Percentiles rank a stretch among this genome's conserved stretches.
Evolutionary conservation across 371 early-diverging fungal genomes (phyloP).

Genomic region (Coemansia sp.): DNA sequence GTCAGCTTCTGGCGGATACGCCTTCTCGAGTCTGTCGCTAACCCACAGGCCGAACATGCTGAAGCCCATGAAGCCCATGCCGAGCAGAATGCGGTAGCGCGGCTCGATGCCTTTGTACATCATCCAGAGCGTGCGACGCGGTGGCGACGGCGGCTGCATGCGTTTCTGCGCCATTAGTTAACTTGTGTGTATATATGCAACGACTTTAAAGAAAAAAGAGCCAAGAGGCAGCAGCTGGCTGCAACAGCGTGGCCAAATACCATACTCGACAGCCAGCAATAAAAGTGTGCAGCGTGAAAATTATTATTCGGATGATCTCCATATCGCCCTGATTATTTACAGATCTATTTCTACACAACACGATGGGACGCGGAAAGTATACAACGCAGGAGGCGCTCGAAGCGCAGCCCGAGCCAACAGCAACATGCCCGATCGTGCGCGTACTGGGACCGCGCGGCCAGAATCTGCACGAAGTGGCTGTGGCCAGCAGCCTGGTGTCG

Average conservation of each 20-base stretch:
- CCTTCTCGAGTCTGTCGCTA: conserved; percentile 48
- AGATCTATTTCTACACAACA: neutral
- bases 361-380: conserved; percentile 46
- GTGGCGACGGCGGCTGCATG: conserved; percentile 6
- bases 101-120: conserved; percentile 50
- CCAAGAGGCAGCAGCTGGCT: neutral
- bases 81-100: conserved; percentile 48
- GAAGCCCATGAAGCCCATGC: conserved; percentile 50
- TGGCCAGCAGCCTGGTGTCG: conserved; percentile 40
- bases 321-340: neutral
- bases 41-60: conserved; percentile 48
- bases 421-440: conserved; percentile 56
- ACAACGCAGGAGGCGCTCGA: conserved; percentile 43
- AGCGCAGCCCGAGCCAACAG: conserved; percentile 35
- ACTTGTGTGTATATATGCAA: neutral
- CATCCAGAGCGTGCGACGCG: conserved; percentile 39
- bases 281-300: neutral
- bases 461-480: conserved; percentile 70
- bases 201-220: neutral
- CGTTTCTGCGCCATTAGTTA: neutral
- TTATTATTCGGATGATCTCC: neutral
- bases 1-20: conserved; percentile 37
- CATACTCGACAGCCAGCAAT: neutral
- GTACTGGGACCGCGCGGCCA: conserved; percentile 72
- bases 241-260: neutral